Conservation (phyloP, 1,284 basidiomycete genomes). For the Cryptococcus sp. region DNA sequence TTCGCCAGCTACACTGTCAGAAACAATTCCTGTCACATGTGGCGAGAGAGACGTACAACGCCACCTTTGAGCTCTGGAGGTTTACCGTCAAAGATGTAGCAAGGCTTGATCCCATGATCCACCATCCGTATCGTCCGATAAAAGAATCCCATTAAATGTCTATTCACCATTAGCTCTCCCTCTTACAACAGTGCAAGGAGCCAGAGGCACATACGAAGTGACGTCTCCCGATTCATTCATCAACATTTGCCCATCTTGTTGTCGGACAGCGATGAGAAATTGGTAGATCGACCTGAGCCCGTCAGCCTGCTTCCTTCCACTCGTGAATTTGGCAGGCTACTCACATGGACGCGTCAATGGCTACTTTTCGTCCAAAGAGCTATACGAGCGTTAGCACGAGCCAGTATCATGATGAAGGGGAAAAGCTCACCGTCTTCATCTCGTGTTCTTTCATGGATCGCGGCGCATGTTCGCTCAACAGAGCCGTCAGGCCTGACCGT, state of each 20-base stretch:
- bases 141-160: conserved; percentile 98
- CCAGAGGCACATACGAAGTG: conserved; percentile 50
- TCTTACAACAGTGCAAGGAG: too few species aligned
- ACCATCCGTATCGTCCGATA: conserved; percentile 96
- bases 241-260: conserved; percentile 92
- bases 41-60: conserved; percentile 60
- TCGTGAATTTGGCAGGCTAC: conserved; percentile 10
- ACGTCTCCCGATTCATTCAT: conserved; percentile 96
- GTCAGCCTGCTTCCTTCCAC: conserved; percentile 13
- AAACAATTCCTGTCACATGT: background rate
- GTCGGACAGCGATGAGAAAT: conserved; percentile 95
- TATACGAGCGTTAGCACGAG: conserved; percentile 9
- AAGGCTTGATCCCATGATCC: conserved; percentile 98
- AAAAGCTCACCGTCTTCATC: conserved; percentile 65
- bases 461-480: conserved; percentile 86
- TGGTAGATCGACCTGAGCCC: conserved; percentile 55
- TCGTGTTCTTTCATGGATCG: conserved; percentile 82
- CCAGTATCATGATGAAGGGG: background rate
- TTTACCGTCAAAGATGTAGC: conserved; percentile 97
- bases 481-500: conserved; percentile 66
- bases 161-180: conserved; percentile 26
- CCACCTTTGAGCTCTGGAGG: conserved; percentile 95
- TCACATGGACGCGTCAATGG: conserved; percentile 96
- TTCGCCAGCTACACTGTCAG: conserved; percentile 66
- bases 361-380: conserved; percentile 95